Evolutionary conservation across 257 asterid species (phyloP), one percentile per base, ranked within the genome.

Genomic region (Solanum tarijense): DNA sequence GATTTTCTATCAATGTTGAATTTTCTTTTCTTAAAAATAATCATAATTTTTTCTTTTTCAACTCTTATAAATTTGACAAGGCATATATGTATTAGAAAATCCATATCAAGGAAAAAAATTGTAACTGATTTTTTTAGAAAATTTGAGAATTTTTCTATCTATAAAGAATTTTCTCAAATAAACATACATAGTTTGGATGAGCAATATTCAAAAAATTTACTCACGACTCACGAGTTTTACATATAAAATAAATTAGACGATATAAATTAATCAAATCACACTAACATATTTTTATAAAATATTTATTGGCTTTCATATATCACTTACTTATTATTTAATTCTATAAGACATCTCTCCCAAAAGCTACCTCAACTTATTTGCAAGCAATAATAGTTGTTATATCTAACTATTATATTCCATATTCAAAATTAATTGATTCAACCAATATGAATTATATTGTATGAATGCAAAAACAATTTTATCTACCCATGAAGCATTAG

Each of bases 1-100:
- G 55, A 79, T 86, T 76, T 88, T 87, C 91, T 78, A 93, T 94
- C 94, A 91, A 93, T 90, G 27, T 62, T 62, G 29, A 23, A 23
- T 62, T 60, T 60, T n/a, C 29, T 21, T 60, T 60, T 60, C n/a
- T 23, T 60, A 20, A 21, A 60, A 60, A 21, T 20, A 60, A 60
- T 60, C 6, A 60, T 9, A 60, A 60, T 8, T 7, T 60, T 48
- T 48, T 14, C 14, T 48, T 48, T 48, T 48, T 48, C 11, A n/a
- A 55, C 65, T 55, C 65, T 1, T 55, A 7, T 18, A 55, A 55
- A 55, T 55, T 48, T 48, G 60, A 5, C 23, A 48, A 52, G 60
- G 60, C 23, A 2, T 46, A 46, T 48, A 16, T 48, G 60, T 48
- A 48, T 48, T 48, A 48, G 60, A 16, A 48, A 48, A 48, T 0